A percentile compares a stretch with the other conserved stretches of the same genome.
These are phyloP conservation scores for Candida glucosophila DNA, from an alignment of 1,139 yeast species.

Conservation along the genomic window DNA sequence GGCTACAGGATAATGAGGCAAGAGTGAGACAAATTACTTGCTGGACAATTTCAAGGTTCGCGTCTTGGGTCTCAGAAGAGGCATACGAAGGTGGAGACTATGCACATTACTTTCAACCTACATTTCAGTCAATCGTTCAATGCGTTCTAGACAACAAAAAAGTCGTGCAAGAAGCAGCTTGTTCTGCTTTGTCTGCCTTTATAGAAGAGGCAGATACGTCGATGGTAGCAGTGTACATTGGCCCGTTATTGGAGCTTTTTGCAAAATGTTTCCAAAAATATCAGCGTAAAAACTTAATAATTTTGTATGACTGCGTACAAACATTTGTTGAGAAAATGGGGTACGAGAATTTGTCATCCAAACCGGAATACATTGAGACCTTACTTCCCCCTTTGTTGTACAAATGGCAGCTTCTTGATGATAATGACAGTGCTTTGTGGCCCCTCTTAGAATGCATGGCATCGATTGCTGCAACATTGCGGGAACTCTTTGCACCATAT, in stretches of 20 bases:
- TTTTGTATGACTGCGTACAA: conserved; percentile 87
- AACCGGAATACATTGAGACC: conserved; percentile 48
- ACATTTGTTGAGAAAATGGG: conserved; percentile 79
- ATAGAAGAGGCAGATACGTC: conserved; percentile 70
- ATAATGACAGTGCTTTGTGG: conserved; percentile 81
- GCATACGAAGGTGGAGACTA: conserved; percentile 54
- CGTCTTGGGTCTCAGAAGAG: conserved; percentile 71
- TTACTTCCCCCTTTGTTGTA: conserved; percentile 73
- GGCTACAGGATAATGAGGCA: conserved; percentile 68
- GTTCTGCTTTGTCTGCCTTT: conserved; percentile 76
- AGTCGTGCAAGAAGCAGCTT: conserved; percentile 91
- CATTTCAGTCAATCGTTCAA: conserved; percentile 63
- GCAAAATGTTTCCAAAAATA: conserved; percentile 66
- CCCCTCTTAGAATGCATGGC: conserved; percentile 91
- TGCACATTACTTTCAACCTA: conserved; percentile 64
- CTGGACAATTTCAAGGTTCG: conserved; percentile 88
- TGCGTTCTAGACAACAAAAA: conserved; percentile 79
- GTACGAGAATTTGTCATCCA: conserved; percentile 40
- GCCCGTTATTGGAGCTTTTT: conserved; percentile 60
- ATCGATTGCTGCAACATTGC: conserved; percentile 79
- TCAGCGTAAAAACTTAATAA: conserved; percentile 73
- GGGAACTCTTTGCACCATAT: conserved; percentile 79
- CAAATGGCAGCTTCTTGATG: conserved; percentile 69
- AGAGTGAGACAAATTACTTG: conserved; percentile 89
- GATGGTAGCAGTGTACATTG: conserved; percentile 40